Evolutionary conservation across 176 grass and related monocot species (phyloP), one percentile per base, ranked within the genome.

Genomic region (Oryza nivara): DNA sequence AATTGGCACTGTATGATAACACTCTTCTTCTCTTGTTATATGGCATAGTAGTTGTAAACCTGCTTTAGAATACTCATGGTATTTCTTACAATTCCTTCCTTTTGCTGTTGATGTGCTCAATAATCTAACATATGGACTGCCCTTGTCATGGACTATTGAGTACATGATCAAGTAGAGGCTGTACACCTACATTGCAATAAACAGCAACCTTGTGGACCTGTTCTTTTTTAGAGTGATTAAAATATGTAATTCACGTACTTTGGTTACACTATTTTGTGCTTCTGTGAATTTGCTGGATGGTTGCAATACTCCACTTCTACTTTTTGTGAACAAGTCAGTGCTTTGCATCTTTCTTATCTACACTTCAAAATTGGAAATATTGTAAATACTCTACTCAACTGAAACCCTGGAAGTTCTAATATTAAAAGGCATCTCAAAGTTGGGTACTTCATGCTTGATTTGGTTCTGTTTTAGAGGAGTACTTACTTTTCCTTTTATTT

Each of bases 261-360:
- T 1, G 13, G 4, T 68, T 54, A 52, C 28, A 4, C 5, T 52
- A 3, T 51, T 26, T 5, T 5, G 0, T 58, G 25, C 23, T 70
- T 13, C 49, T 40, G 11, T 77, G 1, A 45, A 20, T 6, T 32
- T 70, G 13, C 11, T 73, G 1, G 9, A 56, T 60, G 16, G 0
- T 34, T 43, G 17, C 26, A 28, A 3, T 48, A 32, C 52, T 22
- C 34, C 9, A 10, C 43, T 44, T 11, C 11, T 19, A 47, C 28
- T 19, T 99, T 99, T 77, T 99, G 96, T 79, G 93, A 99, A 99
- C 84, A 99, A 96, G 96, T 98, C 60, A 81, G 80, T 88, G 22
- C 38, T 65, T 75, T 81, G 49, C 58, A 86, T 77, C 20, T 56
- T 60, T 14, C 4, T 68, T 81, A 65, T 80, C 0, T 41, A 15